A percentile compares a stretch with the other conserved stretches of the same genome.
These are phyloP conservation scores for Aspergillus floridensis DNA, from an alignment of 2,329 filamentous ascomycete genomes.

Conservation along the genomic window DNA sequence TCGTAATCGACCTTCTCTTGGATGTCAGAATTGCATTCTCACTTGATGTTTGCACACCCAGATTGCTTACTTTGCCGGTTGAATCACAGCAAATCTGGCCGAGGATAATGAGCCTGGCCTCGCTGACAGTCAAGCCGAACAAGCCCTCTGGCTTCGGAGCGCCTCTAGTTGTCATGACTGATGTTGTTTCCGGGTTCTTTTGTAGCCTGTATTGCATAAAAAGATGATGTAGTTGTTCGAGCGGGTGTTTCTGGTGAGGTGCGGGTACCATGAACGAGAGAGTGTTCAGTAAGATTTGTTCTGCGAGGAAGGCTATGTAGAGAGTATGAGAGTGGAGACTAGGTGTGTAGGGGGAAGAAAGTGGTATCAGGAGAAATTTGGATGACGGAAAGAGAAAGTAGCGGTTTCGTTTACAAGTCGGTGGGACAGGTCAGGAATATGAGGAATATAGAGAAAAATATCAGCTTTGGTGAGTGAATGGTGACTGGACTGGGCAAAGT, in stretches of 20 bases:
- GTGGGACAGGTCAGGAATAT: neutral
- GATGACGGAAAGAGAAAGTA: neutral
- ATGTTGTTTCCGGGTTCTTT: neutral
- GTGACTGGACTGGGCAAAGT: neutral
- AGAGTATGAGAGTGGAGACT: neutral
- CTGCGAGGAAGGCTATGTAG: neutral
- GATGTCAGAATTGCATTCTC: neutral
- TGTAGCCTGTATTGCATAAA: too few species aligned
- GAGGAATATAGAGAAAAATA: neutral
- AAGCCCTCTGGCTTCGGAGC: conserved; percentile 18
- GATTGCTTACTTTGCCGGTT: conserved; percentile 14
- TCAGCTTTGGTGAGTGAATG: neutral
- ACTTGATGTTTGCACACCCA: neutral
- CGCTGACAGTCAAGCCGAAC: conserved; percentile 15
- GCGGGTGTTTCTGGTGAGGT: neutral
- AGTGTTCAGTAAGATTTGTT: neutral
- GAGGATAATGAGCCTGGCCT: conserved; percentile 22
- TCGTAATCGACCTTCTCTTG: conserved; percentile 38
- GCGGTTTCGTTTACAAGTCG: neutral
- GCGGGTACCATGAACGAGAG: too few species aligned
- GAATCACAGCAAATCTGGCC: conserved; percentile 16
- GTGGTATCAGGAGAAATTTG: neutral
- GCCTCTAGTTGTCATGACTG: conserved; percentile 14
- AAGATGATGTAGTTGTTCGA: neutral
- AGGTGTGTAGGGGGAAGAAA: neutral